Conservation (phyloP, 2,329 filamentous ascomycete genomes). For the Sporothrix inflata region DNA sequence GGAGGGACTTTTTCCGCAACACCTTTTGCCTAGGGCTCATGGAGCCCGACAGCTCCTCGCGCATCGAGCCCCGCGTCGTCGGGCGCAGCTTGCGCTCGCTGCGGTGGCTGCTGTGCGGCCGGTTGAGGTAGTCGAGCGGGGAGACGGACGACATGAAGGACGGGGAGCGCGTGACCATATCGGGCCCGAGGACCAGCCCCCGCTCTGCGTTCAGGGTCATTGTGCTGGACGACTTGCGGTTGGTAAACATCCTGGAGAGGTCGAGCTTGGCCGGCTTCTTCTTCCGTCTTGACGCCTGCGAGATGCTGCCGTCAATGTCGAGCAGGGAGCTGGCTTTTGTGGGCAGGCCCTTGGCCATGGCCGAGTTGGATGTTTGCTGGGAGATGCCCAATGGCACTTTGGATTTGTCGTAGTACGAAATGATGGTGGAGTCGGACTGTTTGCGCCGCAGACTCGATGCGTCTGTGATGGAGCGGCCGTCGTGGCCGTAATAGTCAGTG, state of each 20-base stretch:
- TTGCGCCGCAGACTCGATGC: constrained; percentile 52
- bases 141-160: constrained; percentile 49
- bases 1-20: neutral
- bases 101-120: constrained; percentile 37
- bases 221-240: constrained; percentile 38
- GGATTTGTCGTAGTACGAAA: constrained; percentile 60
- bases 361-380: constrained; percentile 61
- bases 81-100: constrained; percentile 39
- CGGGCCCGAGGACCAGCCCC: constrained; percentile 43
- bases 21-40: constrained; percentile 10
- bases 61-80: constrained; percentile 44
- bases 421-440: constrained; percentile 59
- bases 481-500: constrained; percentile 31
- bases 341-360: constrained; percentile 60
- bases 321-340: constrained; percentile 49
- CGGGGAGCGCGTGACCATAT: constrained; percentile 48
- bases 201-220: constrained; percentile 25
- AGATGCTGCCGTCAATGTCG: constrained; percentile 48
- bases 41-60: constrained; percentile 26
- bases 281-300: constrained; percentile 41
- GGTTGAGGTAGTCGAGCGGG: constrained; percentile 37
- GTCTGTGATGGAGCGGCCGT: constrained; percentile 43
- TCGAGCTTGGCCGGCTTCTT: constrained; percentile 56
- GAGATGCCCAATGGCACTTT: constrained; percentile 61
- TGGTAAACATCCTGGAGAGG: constrained; percentile 48